phyloP scores from a whole-genome alignment of 2,329 filamentous ascomycete species.

The Myriosclerotinia curreyana region DNA sequence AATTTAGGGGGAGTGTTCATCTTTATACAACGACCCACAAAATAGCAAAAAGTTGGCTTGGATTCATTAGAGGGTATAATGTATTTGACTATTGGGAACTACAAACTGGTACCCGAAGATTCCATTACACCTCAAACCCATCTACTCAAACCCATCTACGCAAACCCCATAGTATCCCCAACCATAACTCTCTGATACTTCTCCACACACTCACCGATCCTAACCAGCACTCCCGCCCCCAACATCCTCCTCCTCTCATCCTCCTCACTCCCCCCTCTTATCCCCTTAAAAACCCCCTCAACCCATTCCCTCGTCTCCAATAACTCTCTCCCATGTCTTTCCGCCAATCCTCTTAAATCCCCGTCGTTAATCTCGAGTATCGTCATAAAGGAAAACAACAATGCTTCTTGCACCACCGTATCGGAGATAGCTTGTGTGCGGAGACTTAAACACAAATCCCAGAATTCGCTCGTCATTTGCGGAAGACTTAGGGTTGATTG shows the following conservation, averaged over 20 bases:
- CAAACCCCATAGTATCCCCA: slow-evolving; percentile 54
- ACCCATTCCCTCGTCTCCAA: slow-evolving; percentile 90
- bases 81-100: too few species aligned
- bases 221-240: slow-evolving; percentile 73
- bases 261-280: slow-evolving; percentile 51
- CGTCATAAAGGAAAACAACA: slow-evolving; percentile 76
- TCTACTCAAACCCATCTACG: neutral
- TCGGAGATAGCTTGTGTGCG: slow-evolving; percentile 60
- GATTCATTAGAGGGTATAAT: too few species aligned
- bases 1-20: too few species aligned
- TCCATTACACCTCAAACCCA: neutral
- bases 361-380: slow-evolving; percentile 74
- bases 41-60: too few species aligned
- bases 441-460: slow-evolving; percentile 74
- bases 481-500: slow-evolving; percentile 73
- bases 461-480: slow-evolving; percentile 79
- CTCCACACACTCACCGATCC: slow-evolving; percentile 76
- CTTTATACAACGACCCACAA: too few species aligned
- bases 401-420: slow-evolving; percentile 64
- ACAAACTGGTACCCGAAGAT: too few species aligned
- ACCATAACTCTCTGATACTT: slow-evolving; percentile 74
- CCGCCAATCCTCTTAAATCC: slow-evolving; percentile 68
- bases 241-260: slow-evolving; percentile 78
- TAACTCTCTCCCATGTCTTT: slow-evolving; percentile 70
- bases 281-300: slow-evolving; percentile 65